Conservation (phyloP, 305 asterid genomes). For the Fraxinus floribunda region DNA sequence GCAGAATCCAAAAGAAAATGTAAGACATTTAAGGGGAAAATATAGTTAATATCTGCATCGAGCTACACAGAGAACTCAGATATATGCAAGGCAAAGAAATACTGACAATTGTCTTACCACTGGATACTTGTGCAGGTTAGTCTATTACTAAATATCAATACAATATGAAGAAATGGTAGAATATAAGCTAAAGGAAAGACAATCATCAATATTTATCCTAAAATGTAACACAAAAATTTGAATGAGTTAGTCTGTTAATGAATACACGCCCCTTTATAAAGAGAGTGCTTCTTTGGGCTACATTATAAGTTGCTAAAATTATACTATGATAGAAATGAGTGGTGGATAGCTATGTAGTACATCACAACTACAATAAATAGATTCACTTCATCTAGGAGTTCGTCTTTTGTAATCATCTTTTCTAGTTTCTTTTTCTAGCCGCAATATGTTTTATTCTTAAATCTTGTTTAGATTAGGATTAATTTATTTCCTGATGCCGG, state of each 20-base stretch:
- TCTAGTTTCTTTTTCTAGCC: no score
- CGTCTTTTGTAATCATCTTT: no score
- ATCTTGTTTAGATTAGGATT: no score
- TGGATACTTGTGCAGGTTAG: not conserved
- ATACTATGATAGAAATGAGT: not conserved
- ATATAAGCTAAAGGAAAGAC: not conserved
- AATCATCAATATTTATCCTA: not conserved
- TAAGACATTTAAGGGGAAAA: not conserved
- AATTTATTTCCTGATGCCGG: no score
- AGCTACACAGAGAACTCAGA: not conserved
- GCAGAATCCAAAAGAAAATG: conserved; percentile 11
- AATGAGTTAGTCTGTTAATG: not conserved
- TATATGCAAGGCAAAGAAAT: not conserved
- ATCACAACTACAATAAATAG: no score
- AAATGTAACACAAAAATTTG: not conserved
- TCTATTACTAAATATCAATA: not conserved
- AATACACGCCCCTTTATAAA: not conserved
- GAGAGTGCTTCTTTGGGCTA: not conserved
- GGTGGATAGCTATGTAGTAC: not conserved
- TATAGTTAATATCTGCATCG: not conserved
- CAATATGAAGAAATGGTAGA: not conserved
- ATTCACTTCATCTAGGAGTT: no score
- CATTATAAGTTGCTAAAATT: not conserved
- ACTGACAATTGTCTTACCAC: not conserved
- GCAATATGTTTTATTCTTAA: no score